phyloP scores from a whole-genome alignment of 2,329 filamentous ascomycete species.

The Phoma herbarum region DNA sequence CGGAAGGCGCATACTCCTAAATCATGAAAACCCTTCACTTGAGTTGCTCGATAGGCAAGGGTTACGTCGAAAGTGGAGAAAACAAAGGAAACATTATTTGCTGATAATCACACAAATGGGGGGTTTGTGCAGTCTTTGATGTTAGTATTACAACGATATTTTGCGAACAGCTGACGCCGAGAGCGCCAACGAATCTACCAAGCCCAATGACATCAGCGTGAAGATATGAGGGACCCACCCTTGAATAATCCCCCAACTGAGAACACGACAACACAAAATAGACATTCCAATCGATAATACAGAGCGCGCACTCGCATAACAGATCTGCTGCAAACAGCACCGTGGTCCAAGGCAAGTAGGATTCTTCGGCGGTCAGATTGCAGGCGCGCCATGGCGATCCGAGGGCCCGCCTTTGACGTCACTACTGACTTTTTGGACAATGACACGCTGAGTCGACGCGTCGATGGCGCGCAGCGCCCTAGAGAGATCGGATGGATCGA shows the following conservation, averaged over 20 bases:
- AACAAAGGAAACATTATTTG: too few relatives aligned
- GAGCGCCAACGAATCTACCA: background rate
- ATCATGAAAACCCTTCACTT: background rate
- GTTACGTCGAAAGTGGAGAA: too few relatives aligned
- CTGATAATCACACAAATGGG: too few relatives aligned
- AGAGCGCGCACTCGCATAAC: background rate
- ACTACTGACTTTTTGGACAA: background rate
- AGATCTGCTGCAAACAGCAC: background rate
- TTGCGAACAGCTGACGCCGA: background rate
- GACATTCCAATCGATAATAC: background rate
- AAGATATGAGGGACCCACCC: background rate
- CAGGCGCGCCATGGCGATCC: background rate
- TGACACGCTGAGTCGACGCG: background rate
- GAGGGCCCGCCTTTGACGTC: conserved; percentile 12
- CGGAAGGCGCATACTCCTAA: background rate
- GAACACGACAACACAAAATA: background rate
- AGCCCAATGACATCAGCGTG: background rate
- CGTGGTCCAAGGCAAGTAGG: background rate
- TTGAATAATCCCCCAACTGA: background rate
- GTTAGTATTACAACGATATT: background rate
- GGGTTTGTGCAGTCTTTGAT: background rate
- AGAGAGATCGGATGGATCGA: background rate
- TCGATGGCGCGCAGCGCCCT: conserved; percentile 4
- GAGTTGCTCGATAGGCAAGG: too few relatives aligned
- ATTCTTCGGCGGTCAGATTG: background rate